Percentiles rank a stretch among this genome's conserved stretches.
Evolutionary conservation across 805 yeast species (phyloP).

Genomic region (Priceomyces carsonii): DNA sequence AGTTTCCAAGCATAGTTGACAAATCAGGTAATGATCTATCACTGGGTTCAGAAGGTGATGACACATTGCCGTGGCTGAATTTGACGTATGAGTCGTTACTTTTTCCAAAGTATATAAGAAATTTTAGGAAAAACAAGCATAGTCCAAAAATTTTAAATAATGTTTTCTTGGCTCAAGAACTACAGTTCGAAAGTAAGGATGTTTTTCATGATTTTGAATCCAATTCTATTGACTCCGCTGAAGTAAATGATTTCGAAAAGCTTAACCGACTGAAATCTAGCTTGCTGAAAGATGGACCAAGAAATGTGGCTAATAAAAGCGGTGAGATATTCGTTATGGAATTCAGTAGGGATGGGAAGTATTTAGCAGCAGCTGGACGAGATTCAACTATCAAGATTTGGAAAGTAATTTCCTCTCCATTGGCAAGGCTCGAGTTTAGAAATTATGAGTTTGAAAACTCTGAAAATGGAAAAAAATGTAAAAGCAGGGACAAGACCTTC

Average conservation of each 20-base stretch:
- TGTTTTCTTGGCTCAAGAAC: slow-evolving; percentile 67
- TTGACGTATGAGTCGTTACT: slow-evolving; percentile 38
- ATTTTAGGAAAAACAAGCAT: slow-evolving; percentile 46
- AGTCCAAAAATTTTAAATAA: slow-evolving; percentile 50
- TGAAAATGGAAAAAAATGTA: slow-evolving; percentile 8
- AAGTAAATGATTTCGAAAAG: background rate
- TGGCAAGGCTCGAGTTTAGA: slow-evolving; percentile 57
- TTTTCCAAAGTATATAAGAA: slow-evolving; percentile 57
- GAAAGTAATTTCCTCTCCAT: slow-evolving; percentile 75
- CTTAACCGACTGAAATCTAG: background rate
- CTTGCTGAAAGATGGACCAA: background rate
- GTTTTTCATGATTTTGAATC: slow-evolving; percentile 1
- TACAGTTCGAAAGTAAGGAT: slow-evolving; percentile 26
- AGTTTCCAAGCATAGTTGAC: slow-evolving; percentile 15
- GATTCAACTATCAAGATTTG: slow-evolving; percentile 69
- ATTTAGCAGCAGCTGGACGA: slow-evolving; percentile 81
- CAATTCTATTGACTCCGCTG: slow-evolving; percentile 1
- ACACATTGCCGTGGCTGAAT: slow-evolving; percentile 27
- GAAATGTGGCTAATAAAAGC: slow-evolving; percentile 16
- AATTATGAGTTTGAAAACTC: slow-evolving; percentile 17
- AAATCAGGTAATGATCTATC: slow-evolving; percentile 3
- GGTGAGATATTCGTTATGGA: slow-evolving; percentile 74
- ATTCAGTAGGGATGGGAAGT: slow-evolving; percentile 80
- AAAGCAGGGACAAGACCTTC: slow-evolving; percentile 16
- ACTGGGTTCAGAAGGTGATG: slow-evolving; percentile 10